Conservation (phyloP, 768 basidiomycete genomes). For the Leccinum ochraceum region DNA sequence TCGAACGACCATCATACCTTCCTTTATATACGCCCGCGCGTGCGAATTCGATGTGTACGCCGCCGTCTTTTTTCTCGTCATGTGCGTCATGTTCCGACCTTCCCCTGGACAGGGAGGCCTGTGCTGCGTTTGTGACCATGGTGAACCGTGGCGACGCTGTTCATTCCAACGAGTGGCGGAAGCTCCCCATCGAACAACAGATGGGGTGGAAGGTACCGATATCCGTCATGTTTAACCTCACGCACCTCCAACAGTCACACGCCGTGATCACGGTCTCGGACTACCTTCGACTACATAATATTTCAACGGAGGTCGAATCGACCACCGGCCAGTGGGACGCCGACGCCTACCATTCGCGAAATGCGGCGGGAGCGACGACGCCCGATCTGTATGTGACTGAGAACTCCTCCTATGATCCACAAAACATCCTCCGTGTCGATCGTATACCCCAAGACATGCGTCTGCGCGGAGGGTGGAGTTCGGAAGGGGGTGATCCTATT, state of each 20-base stretch:
- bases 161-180: slow-evolving; percentile 41
- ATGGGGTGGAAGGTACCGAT: slow-evolving; percentile 39
- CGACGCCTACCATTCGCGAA: slow-evolving; percentile 33
- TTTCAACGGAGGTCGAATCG: slow-evolving; percentile 34
- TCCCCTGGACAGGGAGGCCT: slow-evolving; percentile 29
- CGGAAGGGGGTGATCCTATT: slow-evolving; percentile 13
- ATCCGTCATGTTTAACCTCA: slow-evolving; percentile 45
- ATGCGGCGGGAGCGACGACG: slow-evolving; percentile 12
- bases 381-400: slow-evolving; percentile 37
- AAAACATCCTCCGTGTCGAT: slow-evolving; percentile 38
- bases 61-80: not conserved
- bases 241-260: slow-evolving; percentile 38
- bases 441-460: slow-evolving; percentile 34
- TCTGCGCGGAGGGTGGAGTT: slow-evolving; percentile 33
- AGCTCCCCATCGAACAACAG: slow-evolving; percentile 37
- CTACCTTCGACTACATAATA: slow-evolving; percentile 43
- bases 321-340: slow-evolving; percentile 41
- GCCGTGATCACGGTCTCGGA: slow-evolving; percentile 42
- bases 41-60: slow-evolving; percentile 41
- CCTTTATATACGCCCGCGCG: slow-evolving; percentile 47
- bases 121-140: slow-evolving; percentile 43
- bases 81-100: not conserved
- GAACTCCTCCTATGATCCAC: slow-evolving; percentile 42
- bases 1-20: slow-evolving; percentile 45
- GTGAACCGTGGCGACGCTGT: slow-evolving; percentile 47